Percentiles rank a stretch among this genome's conserved stretches.
phyloP scores from a whole-genome alignment of 768 basidiomycete genomes.

The Coprinellus micaceus region DNA sequence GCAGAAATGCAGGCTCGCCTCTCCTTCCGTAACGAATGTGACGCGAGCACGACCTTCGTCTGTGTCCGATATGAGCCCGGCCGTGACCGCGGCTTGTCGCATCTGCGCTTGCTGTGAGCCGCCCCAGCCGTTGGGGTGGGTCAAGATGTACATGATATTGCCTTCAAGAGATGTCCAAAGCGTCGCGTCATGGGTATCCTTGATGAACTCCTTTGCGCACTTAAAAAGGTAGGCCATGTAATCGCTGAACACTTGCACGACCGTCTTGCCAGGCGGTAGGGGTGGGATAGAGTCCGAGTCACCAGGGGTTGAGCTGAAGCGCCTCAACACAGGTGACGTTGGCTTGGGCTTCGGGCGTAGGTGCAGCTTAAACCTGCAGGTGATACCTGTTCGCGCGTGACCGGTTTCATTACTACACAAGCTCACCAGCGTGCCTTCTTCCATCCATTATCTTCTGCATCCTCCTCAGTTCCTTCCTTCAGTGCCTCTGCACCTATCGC shows the following conservation, averaged over 20 bases:
- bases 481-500: slow-evolving; percentile 11
- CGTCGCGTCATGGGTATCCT: slow-evolving; percentile 39
- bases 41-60: slow-evolving; percentile 36
- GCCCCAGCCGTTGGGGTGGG: slow-evolving; percentile 63
- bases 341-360: slow-evolving; percentile 23
- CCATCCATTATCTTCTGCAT: slow-evolving; percentile 12
- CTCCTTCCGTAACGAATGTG: slow-evolving; percentile 56
- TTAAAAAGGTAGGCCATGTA: slow-evolving; percentile 45
- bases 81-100: slow-evolving; percentile 46
- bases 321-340: too few relatives aligned
- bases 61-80: slow-evolving; percentile 42
- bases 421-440: slow-evolving; percentile 10
- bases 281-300: slow-evolving; percentile 25
- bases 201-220: slow-evolving; percentile 42
- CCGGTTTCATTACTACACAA: too few relatives aligned
- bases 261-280: slow-evolving; percentile 38
- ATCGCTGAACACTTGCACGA: slow-evolving; percentile 41
- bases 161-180: slow-evolving; percentile 43
- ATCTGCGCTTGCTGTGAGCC: slow-evolving; percentile 51
- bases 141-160: slow-evolving; percentile 45
- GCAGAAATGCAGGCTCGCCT: slow-evolving; percentile 54
- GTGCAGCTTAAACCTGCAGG: slow-evolving; percentile 26
- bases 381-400: neutral
- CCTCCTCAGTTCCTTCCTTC: slow-evolving; percentile 8
- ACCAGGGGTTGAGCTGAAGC: too few relatives aligned